A percentile compares a stretch with the other conserved stretches of the same genome.
Conservation (phyloP, 495 filamentous ascomycete genomes). For the Bacidia rubella region DNA sequence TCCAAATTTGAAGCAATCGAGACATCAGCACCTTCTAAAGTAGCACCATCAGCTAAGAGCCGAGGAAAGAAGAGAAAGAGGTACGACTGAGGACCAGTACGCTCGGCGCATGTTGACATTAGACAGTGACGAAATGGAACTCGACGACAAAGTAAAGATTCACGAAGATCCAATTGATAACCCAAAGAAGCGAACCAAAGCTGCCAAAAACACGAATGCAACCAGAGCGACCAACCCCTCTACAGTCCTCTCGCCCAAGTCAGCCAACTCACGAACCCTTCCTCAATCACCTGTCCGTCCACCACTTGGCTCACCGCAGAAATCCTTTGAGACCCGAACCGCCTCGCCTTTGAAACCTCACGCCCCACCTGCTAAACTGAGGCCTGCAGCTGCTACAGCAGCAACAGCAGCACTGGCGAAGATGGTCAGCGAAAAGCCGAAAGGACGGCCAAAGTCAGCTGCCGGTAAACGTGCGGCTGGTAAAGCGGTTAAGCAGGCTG, state of each 20-base stretch:
- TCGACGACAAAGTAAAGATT: constrained; percentile 63
- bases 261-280: constrained; percentile 59
- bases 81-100: constrained; percentile 24
- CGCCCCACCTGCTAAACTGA: constrained; percentile 24
- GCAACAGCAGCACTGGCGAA: constrained; percentile 17
- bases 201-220: constrained; percentile 19
- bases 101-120: constrained; percentile 5
- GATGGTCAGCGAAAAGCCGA: constrained; percentile 16
- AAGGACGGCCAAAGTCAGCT: constrained; percentile 18
- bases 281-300: constrained; percentile 43
- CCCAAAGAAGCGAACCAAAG: constrained; percentile 46
- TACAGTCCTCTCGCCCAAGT: constrained; percentile 65
- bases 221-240: constrained; percentile 26
- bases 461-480: constrained; percentile 17
- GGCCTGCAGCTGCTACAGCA: constrained; percentile 20
- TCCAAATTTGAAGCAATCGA: constrained; percentile 11
- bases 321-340: constrained; percentile 37
- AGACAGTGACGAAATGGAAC: constrained; percentile 44
- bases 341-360: constrained; percentile 41
- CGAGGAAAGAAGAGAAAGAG: constrained; percentile 43
- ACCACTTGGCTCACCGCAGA: constrained; percentile 30
- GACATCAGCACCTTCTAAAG: constrained; percentile 10
- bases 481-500: constrained; percentile 26
- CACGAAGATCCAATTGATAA: constrained; percentile 33
- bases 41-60: constrained; percentile 11